phyloP scores from a whole-genome alignment of 768 basidiomycete genomes.

The Lactifluus volemus region DNA sequence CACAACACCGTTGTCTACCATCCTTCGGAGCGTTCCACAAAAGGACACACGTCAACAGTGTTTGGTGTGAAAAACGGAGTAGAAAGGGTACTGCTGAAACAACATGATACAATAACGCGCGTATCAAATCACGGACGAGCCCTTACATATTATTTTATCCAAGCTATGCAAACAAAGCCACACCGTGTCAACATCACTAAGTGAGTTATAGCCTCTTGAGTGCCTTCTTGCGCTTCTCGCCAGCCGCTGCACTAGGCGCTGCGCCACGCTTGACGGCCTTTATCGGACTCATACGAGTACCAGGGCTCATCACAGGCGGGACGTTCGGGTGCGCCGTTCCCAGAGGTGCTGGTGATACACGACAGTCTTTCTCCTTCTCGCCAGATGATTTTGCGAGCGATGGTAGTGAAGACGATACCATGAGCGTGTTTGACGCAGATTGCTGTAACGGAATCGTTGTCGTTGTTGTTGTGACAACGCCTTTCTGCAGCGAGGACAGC shows the following conservation, averaged over 20 bases:
- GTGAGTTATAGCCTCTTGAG: slow-evolving; percentile 55
- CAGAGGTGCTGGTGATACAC: slow-evolving; percentile 59
- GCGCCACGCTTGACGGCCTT: slow-evolving; percentile 69
- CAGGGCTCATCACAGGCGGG: slow-evolving; percentile 17
- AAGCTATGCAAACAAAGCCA: not conserved
- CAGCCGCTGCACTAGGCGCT: slow-evolving; percentile 39
- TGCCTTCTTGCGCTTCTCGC: slow-evolving; percentile 86
- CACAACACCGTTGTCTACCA: not conserved
- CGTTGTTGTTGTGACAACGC: slow-evolving; percentile 23
- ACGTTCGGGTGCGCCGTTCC: slow-evolving; percentile 67
- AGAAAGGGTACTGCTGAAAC: slow-evolving; percentile 7
- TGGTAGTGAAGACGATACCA: slow-evolving; percentile 25
- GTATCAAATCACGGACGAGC: not conserved
- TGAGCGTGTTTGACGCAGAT: slow-evolving; percentile 33
- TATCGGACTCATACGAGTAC: slow-evolving; percentile 29
- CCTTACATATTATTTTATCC: not conserved
- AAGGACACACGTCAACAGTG: not conserved
- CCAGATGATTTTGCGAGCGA: slow-evolving; percentile 25
- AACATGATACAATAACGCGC: slow-evolving; percentile 5
- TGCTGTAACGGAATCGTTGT: slow-evolving; percentile 34
- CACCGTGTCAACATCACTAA: not conserved
- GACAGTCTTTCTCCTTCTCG: slow-evolving; percentile 44
- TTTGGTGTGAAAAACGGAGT: not conserved
- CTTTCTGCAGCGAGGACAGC: slow-evolving; percentile 24
- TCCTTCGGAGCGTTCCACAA: not conserved